A percentile compares a stretch with the other conserved stretches of the same genome.
These are phyloP conservation scores for Epichloe baconii DNA, from an alignment of 2,329 filamentous ascomycete species.

Conservation along the genomic window DNA sequence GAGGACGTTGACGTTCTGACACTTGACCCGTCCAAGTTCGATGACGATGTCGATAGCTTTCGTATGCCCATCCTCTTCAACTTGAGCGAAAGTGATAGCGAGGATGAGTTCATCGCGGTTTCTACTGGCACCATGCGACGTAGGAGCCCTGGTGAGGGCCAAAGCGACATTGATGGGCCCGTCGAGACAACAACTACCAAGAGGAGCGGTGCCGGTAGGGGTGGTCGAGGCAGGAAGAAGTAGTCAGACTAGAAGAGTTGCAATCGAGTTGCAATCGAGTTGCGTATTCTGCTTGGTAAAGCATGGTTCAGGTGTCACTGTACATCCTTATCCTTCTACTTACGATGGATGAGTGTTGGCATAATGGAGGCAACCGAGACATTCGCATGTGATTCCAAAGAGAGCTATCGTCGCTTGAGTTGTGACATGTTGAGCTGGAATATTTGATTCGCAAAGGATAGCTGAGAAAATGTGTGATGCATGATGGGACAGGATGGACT, in stretches of 20 bases:
- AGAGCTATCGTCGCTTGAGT: background rate
- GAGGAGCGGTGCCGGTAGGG: slow-evolving; percentile 24
- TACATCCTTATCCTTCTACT: background rate
- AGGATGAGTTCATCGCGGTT: slow-evolving; percentile 67
- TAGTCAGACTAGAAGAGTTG: slow-evolving; percentile 6
- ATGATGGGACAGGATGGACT: background rate
- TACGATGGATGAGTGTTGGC: background rate
- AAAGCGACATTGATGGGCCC: slow-evolving; percentile 47
- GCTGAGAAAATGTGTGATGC: background rate
- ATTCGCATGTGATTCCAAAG: background rate
- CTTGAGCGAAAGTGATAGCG: slow-evolving; percentile 85
- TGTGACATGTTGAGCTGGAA: background rate
- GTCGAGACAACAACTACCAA: slow-evolving; percentile 25
- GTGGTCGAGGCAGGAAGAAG: slow-evolving; percentile 29
- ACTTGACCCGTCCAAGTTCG: slow-evolving; percentile 51
- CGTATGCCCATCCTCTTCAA: slow-evolving; percentile 89
- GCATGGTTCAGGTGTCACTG: background rate
- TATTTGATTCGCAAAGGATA: background rate
- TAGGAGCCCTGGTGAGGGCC: slow-evolving; percentile 64
- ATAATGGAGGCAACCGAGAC: background rate
- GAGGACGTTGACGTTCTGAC: slow-evolving; percentile 87
- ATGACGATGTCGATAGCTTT: slow-evolving; percentile 53
- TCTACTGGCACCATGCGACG: slow-evolving; percentile 73
- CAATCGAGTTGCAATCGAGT: background rate
- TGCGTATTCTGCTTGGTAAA: background rate